Percentiles rank a stretch among this genome's conserved stretches.
These are phyloP conservation scores for Pyrus pyrifolia DNA, from an alignment of 306 rosid species.

Conservation along the genomic window DNA sequence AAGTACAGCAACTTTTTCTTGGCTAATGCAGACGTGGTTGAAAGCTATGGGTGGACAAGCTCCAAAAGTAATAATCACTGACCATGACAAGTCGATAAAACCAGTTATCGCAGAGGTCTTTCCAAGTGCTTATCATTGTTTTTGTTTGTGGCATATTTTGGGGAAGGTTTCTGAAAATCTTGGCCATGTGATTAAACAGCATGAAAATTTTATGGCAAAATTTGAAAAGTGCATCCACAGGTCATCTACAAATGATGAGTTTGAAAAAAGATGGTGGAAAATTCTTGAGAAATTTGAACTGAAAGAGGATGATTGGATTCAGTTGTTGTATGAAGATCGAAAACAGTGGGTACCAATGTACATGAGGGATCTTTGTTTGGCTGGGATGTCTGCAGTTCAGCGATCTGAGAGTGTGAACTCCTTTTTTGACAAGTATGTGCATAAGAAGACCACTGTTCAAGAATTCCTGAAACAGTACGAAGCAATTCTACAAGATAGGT, in stretches of 20 bases:
- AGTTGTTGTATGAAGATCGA: conserved; percentile 65
- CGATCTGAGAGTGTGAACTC: conserved; percentile 93
- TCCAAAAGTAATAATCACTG: conserved; percentile 81
- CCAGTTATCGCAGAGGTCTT: conserved; percentile 61
- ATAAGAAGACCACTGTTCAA: conserved; percentile 78
- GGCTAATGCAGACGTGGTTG: conserved; percentile 81
- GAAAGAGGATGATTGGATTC: conserved; percentile 74
- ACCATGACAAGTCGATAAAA: conserved; percentile 72
- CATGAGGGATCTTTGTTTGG: conserved; percentile 69
- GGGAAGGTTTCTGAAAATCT: conserved; percentile 85
- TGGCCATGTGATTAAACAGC: conserved; percentile 60
- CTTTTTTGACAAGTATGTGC: conserved; percentile 86
- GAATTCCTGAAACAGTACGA: conserved; percentile 86
- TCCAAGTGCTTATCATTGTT: conserved; percentile 58
- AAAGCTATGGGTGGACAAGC: conserved; percentile 85
- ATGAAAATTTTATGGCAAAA: conserved; percentile 68
- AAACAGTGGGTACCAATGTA: conserved; percentile 81
- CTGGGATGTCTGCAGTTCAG: conserved; percentile 79
- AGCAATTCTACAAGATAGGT: conserved; percentile 82
- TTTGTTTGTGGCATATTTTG: conserved; percentile 78
- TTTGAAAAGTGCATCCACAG: conserved; percentile 83
- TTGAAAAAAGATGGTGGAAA: conserved; percentile 87
- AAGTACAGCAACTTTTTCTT: conserved; percentile 56
- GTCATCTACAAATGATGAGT: conserved; percentile 75
- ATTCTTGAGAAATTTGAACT: conserved; percentile 70